Evolutionary conservation across 1,284 basidiomycete species (phyloP).

Genomic region (Phenoliferia sp.): DNA sequence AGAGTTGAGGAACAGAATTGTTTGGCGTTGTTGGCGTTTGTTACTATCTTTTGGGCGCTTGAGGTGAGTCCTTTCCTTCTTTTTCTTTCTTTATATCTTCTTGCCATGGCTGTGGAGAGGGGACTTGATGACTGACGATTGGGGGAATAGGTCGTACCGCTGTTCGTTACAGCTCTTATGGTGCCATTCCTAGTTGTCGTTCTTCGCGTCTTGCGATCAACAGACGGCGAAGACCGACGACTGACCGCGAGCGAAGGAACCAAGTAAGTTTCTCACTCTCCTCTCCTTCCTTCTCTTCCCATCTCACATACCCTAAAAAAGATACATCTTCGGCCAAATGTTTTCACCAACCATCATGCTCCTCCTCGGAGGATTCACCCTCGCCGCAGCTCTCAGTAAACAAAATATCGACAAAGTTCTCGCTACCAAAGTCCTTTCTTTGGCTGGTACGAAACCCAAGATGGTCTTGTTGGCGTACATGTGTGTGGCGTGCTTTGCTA

Average conservation of each 20-base stretch:
- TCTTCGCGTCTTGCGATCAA: conserved; percentile 70
- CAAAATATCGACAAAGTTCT: conserved; percentile 94
- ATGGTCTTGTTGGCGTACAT: conserved; percentile 90
- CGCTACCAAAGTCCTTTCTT: conserved; percentile 83
- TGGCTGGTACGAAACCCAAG: conserved; percentile 83
- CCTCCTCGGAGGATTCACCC: conserved; percentile 88
- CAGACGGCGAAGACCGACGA: conserved; percentile 54
- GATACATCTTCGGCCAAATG: conserved; percentile 57
- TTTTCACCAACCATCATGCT: conserved; percentile 92
- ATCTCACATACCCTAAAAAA: conserved; percentile 21
- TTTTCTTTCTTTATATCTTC: neutral
- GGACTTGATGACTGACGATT: neutral
- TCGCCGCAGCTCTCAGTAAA: conserved; percentile 93
- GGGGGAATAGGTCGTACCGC: conserved; percentile 72
- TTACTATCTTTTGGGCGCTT: conserved; percentile 92
- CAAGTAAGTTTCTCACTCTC: conserved; percentile 61
- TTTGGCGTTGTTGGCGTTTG: conserved; percentile 82
- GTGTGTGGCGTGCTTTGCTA: conserved; percentile 94
- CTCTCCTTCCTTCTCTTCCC: neutral
- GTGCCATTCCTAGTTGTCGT: conserved; percentile 88
- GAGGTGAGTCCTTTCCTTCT: conserved; percentile 66
- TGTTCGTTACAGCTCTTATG: conserved; percentile 90
- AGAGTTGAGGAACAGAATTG: conserved; percentile 81
- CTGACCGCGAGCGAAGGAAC: conserved; percentile 70
- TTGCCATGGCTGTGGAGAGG: conserved; percentile 1